Evolutionary conservation across 2,329 filamentous ascomycete species (phyloP), one percentile per base, ranked within the genome.

Genomic region (Xylaria arbuscula): DNA sequence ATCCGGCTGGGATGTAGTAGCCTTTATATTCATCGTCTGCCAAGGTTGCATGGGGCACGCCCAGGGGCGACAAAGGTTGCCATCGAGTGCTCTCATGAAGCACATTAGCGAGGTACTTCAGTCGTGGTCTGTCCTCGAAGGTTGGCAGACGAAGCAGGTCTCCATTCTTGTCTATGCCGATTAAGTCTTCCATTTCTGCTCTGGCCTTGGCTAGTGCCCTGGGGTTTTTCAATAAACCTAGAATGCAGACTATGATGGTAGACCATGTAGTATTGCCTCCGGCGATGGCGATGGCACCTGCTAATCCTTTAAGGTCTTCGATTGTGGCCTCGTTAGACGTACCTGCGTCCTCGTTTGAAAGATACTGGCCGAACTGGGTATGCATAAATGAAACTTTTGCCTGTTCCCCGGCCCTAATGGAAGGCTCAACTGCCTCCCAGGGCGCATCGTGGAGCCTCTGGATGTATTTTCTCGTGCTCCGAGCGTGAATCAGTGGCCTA

Each of bases 1-100:
- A 78, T 3, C 81, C 81, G 63, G 80, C 80, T 1, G 85, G 84
- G 58, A 87, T 83, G 53, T 78, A 77, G 67, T 81, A 80, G 13
- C 83, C 84, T 11, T 81, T 75, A 70, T 83, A 83, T 28, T 77
- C 69, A 60, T 82, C 78, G 51, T 83, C 82, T 40, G 75, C 74
- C n/a, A 79, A 73, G 13, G 80, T 76, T 45, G 81, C 80, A 62
- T 83, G 81, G 0, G 83, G 83, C 6, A 80, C 75, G 1, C 79
- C 76, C 1, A 83, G 72, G 3, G 79, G 79, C 0, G 78, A 77
- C 0, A 79, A 70, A 8, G 77, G 77, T 63, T 73, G 73, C 73
- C 77, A 76, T 11, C 78, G 79, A 57, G 82, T 76, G 2, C 77
- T 78, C 72, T 86, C 84, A 45, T 82, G 80, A 62, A 85, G 74